Evolutionary conservation across 208 protist species (phyloP), one percentile per base, ranked within the genome.

Genomic region (Acanthamoeba triangularis): DNA sequence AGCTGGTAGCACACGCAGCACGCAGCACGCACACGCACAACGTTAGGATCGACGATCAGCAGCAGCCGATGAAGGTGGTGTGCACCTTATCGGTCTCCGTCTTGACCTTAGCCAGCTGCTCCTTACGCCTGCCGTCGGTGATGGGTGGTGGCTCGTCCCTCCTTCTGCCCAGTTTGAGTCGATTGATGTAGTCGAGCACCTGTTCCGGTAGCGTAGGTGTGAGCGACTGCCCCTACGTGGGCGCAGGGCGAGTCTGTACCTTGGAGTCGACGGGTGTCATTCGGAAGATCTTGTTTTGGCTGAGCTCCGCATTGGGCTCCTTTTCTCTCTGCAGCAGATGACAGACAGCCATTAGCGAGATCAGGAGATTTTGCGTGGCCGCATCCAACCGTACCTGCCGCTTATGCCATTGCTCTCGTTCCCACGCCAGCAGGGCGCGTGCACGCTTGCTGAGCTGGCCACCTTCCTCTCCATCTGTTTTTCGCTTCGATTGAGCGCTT

Each of bases 191-290:
- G 30, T 78, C 69, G 10, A 78, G 69, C 6, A 78, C 11, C 69
- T 78, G n/a, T 2, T 72, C 14, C 23, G 18, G 23, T 37, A 11
- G 10, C 65, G 11, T 20, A 30, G 28, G 10, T 16, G 37, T 47
- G 37, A n/a, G 69, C 69, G 37, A 41, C 37, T 41, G 37, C 37
- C 37, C 37, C n/a, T n/a, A 41, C 37, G 37, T 41, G 37, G 28
- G 65, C 1, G 28, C 65, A 20, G 30, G 23, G 10, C 25, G 23
- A 37, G 49, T 18, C 49, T 20, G 49, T 44, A 78, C 69, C 69
- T 78, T 78, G 69, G 69, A 35, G 30, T 78, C 69, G 30, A 78
- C 69, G 8, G 69, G 69, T 0, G 69, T 78, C 69, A 78, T 78
- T 18, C 69, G 69, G 69, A 78, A 78, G 69, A 78, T 35, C 30